Evolutionary conservation across 2,329 filamentous ascomycete species (phyloP), one percentile per base, ranked within the genome.

Genomic region (Microthyrium microscopicum): DNA sequence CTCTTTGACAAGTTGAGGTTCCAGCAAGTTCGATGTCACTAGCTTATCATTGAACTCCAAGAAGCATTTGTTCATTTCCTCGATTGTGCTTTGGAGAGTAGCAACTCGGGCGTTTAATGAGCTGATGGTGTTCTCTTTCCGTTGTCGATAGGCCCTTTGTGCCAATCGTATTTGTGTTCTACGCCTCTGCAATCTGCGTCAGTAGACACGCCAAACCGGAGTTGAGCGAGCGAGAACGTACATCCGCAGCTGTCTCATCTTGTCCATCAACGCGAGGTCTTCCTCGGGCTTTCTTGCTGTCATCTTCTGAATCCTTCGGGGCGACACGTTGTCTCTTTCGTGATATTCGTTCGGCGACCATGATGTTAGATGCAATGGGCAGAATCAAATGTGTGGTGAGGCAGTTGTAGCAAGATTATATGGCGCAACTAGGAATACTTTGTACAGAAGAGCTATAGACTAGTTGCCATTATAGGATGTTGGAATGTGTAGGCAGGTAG

Each of bases 121-220:
- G 19, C 71, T 67, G 36, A 92, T 87, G 4, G 79, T 78, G 16
- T 68, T 76, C 48, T 92, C 84, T 54, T 92, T 92, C 33, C 84
- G 74, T 46, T 78, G 72, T 12, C 84, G 72, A 48, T 92, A 92
- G 1, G 82, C 82, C 42, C 83, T 65, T 52, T 92, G 84, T 2
- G 84, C 84, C 35, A 87, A 67, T 17, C 84, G 74, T 41, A 93
- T 89, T 50, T 93, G 84, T 4, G 81, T 87, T 35, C 84, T 70
- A 33, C 84, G 77, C 40, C 82, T 76, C 78, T 80, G 42, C 26
- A 18, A 20, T 15, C 15, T 5, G 13, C 17, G 17, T 11, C 4
- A 19, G 38, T 25, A 19, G 11, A 6, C 6, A 33, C 18, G 20
- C 11, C 11, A 17, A 34, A n/a, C 19, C 26, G 12, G 21, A 31